Percentiles rank a stretch among this genome's conserved stretches.
Conservation (phyloP, 805 yeast genomes). For the Novakomyces olei region DNA sequence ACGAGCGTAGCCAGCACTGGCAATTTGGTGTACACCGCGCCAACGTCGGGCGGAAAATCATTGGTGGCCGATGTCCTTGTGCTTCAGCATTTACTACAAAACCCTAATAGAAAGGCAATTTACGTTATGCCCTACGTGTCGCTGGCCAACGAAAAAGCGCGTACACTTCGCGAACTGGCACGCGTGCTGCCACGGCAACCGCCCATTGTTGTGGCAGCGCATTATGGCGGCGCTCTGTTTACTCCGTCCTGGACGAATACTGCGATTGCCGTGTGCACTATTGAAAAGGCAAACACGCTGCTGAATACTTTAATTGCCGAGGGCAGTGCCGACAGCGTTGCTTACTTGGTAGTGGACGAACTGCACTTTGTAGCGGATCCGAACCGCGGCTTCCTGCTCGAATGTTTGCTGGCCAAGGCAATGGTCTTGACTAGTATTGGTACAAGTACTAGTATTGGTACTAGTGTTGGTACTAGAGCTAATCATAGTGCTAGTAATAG, state of each 20-base stretch:
- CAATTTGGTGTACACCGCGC: conserved; percentile 28
- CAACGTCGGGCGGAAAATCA: conserved; percentile 69
- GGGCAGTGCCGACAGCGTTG: conserved; percentile 1
- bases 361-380: conserved; percentile 5
- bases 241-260: conserved; percentile 2
- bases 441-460: conserved; percentile 4
- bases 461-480: too few species aligned
- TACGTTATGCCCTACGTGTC: conserved; percentile 4
- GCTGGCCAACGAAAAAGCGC: conserved; percentile 4
- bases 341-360: conserved; percentile 3
- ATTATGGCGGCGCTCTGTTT: conserved; percentile 2
- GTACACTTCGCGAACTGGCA: neutral
- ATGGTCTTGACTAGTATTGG: neutral
- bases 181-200: neutral
- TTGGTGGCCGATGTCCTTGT: conserved; percentile 41
- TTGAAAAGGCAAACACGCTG: conserved; percentile 4
- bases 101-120: conserved; percentile 2
- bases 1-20: too few species aligned
- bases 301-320: conserved; percentile 4
- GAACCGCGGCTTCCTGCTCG: conserved; percentile 3
- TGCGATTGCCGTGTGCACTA: conserved; percentile 5
- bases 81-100: neutral
- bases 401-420: conserved; percentile 2
- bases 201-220: conserved; percentile 3
- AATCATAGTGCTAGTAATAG: too few species aligned